A percentile compares a stretch with the other conserved stretches of the same genome.
These are phyloP conservation scores for Quercus wislizeni DNA, from an alignment of 306 rosid species.

Conservation along the genomic window DNA sequence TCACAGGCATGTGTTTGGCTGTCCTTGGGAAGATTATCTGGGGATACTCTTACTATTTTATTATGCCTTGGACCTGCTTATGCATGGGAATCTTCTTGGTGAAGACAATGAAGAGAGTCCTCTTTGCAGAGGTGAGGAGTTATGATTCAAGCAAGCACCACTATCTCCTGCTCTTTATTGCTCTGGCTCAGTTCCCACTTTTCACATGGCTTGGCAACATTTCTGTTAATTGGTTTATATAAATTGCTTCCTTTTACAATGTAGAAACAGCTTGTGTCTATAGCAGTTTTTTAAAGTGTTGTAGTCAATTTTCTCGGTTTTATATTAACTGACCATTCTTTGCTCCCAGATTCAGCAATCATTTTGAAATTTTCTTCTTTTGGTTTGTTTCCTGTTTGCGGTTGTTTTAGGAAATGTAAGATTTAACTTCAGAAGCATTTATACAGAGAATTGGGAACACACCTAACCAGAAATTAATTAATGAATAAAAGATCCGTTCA, in stretches of 20 bases:
- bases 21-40: slow-evolving; percentile 63
- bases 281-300: slow-evolving; percentile 13
- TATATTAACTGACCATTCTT: neutral
- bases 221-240: slow-evolving; percentile 85
- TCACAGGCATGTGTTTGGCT: slow-evolving; percentile 83
- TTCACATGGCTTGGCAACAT: slow-evolving; percentile 93
- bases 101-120: slow-evolving; percentile 93
- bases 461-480: neutral
- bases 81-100: slow-evolving; percentile 97
- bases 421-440: neutral
- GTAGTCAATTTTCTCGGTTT: slow-evolving; percentile 9
- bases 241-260: slow-evolving; percentile 25
- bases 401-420: neutral
- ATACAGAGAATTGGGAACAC: neutral
- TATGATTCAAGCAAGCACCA: slow-evolving; percentile 89
- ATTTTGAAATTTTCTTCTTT: neutral
- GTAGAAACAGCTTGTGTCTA: slow-evolving; percentile 26
- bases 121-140: slow-evolving; percentile 86
- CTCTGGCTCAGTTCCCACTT: slow-evolving; percentile 87
- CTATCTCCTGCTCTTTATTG: slow-evolving; percentile 88
- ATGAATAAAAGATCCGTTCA: neutral
- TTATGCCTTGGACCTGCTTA: slow-evolving; percentile 88
- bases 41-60: slow-evolving; percentile 70
- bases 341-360: neutral
- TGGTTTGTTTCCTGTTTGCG: neutral